These are phyloP conservation scores for Xylaria digitata DNA, from an alignment of 2,329 filamentous ascomycete genomes.

Conservation along the genomic window DNA sequence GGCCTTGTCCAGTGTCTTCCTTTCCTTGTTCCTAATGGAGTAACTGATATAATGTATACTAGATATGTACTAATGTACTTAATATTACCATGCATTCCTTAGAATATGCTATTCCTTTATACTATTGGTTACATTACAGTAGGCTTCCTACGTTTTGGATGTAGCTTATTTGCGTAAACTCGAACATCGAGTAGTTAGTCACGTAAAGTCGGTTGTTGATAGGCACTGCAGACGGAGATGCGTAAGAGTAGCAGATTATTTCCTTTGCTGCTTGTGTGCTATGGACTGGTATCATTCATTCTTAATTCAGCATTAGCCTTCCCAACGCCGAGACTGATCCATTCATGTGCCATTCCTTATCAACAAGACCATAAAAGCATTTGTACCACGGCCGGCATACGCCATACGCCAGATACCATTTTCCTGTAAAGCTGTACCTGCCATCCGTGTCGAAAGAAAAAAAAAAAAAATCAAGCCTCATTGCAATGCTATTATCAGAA, in stretches of 20 bases:
- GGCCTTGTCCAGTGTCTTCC: too few relatives aligned
- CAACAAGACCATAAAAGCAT: slow-evolving; percentile 13
- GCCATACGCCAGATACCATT: slow-evolving; percentile 15
- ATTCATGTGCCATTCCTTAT: slow-evolving; percentile 8
- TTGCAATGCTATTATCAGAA: neutral
- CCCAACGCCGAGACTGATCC: slow-evolving; percentile 29
- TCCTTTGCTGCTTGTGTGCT: slow-evolving; percentile 10
- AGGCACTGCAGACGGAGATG: neutral
- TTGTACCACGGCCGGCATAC: neutral
- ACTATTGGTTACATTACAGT: neutral
- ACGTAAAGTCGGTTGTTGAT: neutral
- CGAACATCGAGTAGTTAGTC: too few relatives aligned
- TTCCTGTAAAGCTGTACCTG: neutral
- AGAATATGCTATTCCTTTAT: too few relatives aligned
- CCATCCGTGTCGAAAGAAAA: neutral
- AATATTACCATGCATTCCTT: neutral
- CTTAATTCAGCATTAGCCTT: slow-evolving; percentile 11
- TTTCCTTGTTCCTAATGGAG: neutral
- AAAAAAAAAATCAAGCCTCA: slow-evolving; percentile 7
- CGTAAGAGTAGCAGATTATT: neutral
- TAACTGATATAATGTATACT: neutral
- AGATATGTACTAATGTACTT: too few relatives aligned
- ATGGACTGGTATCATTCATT: slow-evolving; percentile 30
- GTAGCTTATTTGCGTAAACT: neutral
- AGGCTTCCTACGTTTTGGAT: neutral